Conservation (phyloP, 352 stramenopile species). For the Phytophthora niederhauseri region DNA sequence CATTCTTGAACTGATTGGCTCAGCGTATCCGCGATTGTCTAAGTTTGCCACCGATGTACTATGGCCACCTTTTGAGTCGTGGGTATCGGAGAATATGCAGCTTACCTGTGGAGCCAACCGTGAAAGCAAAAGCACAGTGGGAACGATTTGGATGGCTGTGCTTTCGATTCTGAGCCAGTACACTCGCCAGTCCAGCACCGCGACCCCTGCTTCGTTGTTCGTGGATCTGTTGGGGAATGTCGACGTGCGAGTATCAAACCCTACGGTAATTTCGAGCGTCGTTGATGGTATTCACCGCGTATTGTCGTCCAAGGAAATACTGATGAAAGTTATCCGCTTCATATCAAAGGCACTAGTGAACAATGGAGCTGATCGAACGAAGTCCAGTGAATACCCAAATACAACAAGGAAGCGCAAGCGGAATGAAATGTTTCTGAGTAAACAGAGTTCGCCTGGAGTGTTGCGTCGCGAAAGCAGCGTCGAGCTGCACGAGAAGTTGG, state of each 20-base stretch:
- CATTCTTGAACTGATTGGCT: constrained; percentile 38
- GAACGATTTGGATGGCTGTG: constrained; percentile 32
- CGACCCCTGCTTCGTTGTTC: constrained; percentile 29
- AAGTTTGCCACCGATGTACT: constrained; percentile 41
- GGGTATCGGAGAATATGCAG: constrained; percentile 32
- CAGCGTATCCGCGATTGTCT: constrained; percentile 29
- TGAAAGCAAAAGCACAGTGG: constrained; percentile 18
- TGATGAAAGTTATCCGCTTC: constrained; percentile 32
- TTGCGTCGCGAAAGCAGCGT: constrained; percentile 16
- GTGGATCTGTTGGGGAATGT: constrained; percentile 33
- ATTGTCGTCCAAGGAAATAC: constrained; percentile 30
- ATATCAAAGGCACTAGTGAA: constrained; percentile 32
- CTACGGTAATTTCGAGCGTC: constrained; percentile 22
- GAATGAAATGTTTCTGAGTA: constrained; percentile 14
- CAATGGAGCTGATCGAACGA: constrained; percentile 2
- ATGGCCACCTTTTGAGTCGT: constrained; percentile 45
- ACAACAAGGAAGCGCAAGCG: constrained; percentile 35
- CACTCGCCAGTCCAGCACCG: constrained; percentile 27
- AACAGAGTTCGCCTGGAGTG: neutral
- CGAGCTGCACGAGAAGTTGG: constrained; percentile 42
- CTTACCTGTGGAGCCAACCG: constrained; percentile 3
- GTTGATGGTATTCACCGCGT: constrained; percentile 33
- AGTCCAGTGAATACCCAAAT: constrained; percentile 16
- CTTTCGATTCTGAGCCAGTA: constrained; percentile 39
- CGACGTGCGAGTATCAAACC: constrained; percentile 22